Evolutionary conservation across 257 asterid species (phyloP).

Genomic region (Solanum virginianum): DNA sequence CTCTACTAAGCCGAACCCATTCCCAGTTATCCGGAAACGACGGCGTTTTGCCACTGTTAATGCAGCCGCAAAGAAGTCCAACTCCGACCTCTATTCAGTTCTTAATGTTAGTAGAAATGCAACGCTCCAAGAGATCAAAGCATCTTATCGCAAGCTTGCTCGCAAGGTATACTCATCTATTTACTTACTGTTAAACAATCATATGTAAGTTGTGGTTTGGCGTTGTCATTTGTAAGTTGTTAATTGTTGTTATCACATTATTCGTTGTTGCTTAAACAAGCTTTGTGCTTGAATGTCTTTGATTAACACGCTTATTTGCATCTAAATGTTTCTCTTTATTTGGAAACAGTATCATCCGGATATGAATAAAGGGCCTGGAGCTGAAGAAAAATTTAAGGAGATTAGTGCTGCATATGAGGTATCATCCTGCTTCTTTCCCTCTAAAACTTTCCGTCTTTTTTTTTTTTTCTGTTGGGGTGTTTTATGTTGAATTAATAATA

Average conservation of each 20-base stretch:
- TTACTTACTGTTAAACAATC: neutral
- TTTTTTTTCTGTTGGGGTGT: neutral
- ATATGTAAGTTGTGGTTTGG: neutral
- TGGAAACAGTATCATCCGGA: constrained; percentile 91
- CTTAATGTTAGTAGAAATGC: constrained; percentile 75
- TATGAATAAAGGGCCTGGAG: constrained; percentile 65
- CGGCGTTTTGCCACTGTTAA: constrained; percentile 34
- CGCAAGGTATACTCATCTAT: constrained; percentile 45
- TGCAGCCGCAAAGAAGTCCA: constrained; percentile 20
- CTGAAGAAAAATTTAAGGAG: constrained; percentile 93
- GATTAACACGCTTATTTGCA: neutral
- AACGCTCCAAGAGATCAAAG: constrained; percentile 67
- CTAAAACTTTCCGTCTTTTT: neutral
- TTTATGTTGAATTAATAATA: neutral
- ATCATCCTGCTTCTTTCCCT: neutral
- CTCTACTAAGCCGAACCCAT: constrained; percentile 3
- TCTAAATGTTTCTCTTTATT: neutral
- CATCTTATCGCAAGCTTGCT: constrained; percentile 90
- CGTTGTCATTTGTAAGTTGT: neutral
- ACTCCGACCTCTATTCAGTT: constrained; percentile 61
- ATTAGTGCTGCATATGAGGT: constrained; percentile 98
- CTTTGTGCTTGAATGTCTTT: neutral
- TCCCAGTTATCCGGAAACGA: constrained; percentile 6
- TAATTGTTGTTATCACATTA: neutral
- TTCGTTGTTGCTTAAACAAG: neutral